Base-by-base conservation (phyloP, 2,329 filamentous ascomycete species). In the Ascochyta fabae region DNA sequence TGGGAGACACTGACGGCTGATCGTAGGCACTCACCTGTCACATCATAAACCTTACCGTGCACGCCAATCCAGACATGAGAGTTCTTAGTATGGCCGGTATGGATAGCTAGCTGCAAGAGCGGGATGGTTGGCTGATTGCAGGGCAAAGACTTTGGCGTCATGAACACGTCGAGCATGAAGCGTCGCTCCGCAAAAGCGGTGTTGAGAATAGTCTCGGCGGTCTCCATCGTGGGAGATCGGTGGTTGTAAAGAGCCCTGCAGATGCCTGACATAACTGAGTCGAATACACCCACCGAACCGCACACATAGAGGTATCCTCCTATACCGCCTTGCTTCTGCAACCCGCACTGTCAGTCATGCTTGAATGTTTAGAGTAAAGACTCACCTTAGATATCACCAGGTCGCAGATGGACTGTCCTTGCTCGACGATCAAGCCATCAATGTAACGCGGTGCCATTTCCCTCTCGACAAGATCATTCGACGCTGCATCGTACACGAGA, bases 1-100 rank as follows among this genome's bases (percentile, higher is more conserved):
- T 29, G 27, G 9, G 10, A 12, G 2, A 19, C 19, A 19, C 19
- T 29, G 24, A 26, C 24, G 24, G 8, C 8, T 29, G 27, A 29
- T 4, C 12, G 2, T 10, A 12, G 8, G 10, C 27, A 29, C 27
- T 10, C 4, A 29, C 27, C 27, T 4, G 27, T 29, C 53, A 83
- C 91, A 77, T 96, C 92, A 81, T 96, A 97, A 62, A 96, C 92
- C 62, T 92, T 86, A 65, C 89, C 91, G 75, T 96, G 96, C 23
- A 97, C 83, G 47, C 94, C 84, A 1, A 96, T 92, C 92, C 93
- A 96, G 77, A 82, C 80, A 5, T 78, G 73, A 4, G 75, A 75
- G 58, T 83, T 48, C 8, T 58, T 58, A 10, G 36, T 56, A 43
- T 68, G 66, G 9, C 62, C 64, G 4, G 66, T 68, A 23, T 67